Base-by-base conservation (phyloP, 768 basidiomycete species). In the Suillus brevipes region DNA sequence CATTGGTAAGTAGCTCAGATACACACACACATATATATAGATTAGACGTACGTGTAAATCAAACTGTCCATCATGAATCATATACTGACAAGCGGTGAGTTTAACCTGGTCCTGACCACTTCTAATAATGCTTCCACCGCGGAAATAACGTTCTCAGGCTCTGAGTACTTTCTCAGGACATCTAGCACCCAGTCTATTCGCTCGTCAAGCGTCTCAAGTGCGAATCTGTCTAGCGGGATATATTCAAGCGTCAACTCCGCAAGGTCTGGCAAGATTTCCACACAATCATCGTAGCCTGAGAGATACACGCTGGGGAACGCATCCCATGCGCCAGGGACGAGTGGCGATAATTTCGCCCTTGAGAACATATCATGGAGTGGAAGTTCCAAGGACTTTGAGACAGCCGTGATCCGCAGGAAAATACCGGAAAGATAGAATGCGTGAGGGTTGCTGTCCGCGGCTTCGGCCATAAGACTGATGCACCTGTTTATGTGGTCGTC, bases 11-110 rank as follows among this genome's bases (percentile, higher is more conserved):
- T 12, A 34, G 31, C 18, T 53, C 9, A 20, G 16, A 25, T 23
- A 57, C 1, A 57, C 20, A 38, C 18, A 16, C 16, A 20, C 13
- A 8, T 16, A 20, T 14, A n/a, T 16, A 57, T 37, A 38, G 13
- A 57, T 57, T 57, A 59, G 58, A 59, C 40, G 58, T 28, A 59
- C 58, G 40, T 59, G 38, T 59, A 59, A 28, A 42, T 59, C 58
- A 59, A 43, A 18, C 38, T 42, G 42, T 59, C 40, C 40, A 43
- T 59, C 28, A 18, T 59, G 40, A 59, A 59, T 59, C 58, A 59
- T 59, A 42, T 20, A 42, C 40, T 59, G 18, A 59, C 42, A 59
- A 59, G 58, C 25, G 58, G 58, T n/a, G 58, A 40, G 28, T 42
- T 31, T 59, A 59, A 59, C 28, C 40, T 59, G 58, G 25, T 31